A percentile compares a stretch with the other conserved stretches of the same genome.
These are phyloP conservation scores for Udeniomyces megalosporus DNA, from an alignment of 768 basidiomycete genomes.

Conservation along the genomic window DNA sequence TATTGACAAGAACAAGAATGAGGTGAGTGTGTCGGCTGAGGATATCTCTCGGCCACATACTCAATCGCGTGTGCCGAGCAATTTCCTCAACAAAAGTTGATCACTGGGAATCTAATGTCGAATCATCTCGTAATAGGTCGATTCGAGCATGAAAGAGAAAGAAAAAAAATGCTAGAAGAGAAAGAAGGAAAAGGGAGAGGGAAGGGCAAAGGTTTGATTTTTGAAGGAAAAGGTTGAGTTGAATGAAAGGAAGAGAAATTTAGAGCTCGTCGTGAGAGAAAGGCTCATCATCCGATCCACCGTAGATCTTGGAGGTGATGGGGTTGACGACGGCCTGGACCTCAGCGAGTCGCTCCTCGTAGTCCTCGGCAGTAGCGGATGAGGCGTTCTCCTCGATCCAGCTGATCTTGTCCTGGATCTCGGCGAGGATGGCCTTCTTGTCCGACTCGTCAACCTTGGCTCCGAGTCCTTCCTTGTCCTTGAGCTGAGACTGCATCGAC, in stretches of 20 bases:
- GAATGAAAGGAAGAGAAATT: not conserved
- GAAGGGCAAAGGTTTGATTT: not conserved
- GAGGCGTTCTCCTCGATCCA: slow-evolving; percentile 80
- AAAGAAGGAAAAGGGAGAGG: not conserved
- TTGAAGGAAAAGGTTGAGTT: too few species aligned
- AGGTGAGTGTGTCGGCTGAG: too few species aligned
- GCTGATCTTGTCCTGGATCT: slow-evolving; percentile 73
- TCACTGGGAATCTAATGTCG: too few species aligned
- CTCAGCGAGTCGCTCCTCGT: slow-evolving; percentile 71
- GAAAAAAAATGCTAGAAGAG: too few species aligned
- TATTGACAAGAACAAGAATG: too few species aligned
- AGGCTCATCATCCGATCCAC: slow-evolving; percentile 22
- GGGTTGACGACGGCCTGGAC: slow-evolving; percentile 60
- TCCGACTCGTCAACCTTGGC: slow-evolving; percentile 42
- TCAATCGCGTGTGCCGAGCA: too few species aligned
- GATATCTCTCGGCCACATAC: too few species aligned
- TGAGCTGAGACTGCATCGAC: slow-evolving; percentile 71
- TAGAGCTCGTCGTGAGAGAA: slow-evolving; percentile 21
- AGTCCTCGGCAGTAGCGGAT: slow-evolving; percentile 61
- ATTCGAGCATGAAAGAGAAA: too few species aligned
- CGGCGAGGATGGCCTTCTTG: slow-evolving; percentile 44
- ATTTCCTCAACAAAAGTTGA: too few species aligned
- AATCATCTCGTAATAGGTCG: too few species aligned
- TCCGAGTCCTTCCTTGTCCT: slow-evolving; percentile 75
- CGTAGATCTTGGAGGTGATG: slow-evolving; percentile 69